Percentiles rank a stretch among this genome's conserved stretches.
These are phyloP conservation scores for barley (Hordeum vulgare) DNA, from an alignment of 176 grass and related monocot genomes.

Conservation along the genomic window DNA sequence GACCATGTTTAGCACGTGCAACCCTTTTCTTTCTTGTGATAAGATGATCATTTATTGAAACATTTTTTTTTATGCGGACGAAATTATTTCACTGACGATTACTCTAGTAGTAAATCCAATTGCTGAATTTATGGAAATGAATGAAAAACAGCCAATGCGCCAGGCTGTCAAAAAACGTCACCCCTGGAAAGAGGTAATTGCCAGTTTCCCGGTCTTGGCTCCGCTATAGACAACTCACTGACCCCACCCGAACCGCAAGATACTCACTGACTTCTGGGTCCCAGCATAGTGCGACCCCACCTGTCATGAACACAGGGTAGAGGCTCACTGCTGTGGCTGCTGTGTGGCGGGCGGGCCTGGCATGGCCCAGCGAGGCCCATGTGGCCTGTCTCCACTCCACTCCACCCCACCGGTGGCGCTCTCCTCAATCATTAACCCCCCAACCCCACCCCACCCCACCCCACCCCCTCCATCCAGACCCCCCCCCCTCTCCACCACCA, in stretches of 20 bases:
- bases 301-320: not conserved
- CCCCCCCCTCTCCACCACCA: not conserved
- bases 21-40: too few relatives aligned
- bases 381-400: not conserved
- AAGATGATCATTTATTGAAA: too few relatives aligned
- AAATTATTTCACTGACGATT: not conserved
- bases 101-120: not conserved
- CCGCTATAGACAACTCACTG: not conserved
- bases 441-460: not conserved
- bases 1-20: too few relatives aligned
- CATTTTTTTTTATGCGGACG: not conserved
- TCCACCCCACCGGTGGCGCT: not conserved
- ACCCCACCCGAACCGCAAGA: too few relatives aligned
- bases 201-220: not conserved
- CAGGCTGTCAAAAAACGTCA: not conserved
- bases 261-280: not conserved
- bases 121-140: not conserved
- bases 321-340: fast-evolving
- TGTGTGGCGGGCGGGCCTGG: not conserved
- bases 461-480: not conserved
- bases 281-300: fast-evolving
- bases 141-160: not conserved
- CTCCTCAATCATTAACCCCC: not conserved
- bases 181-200: not conserved
- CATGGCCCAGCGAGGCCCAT: not conserved